Conservation (phyloP, 768 basidiomycete species). For the Gymnopilus junonius region DNA sequence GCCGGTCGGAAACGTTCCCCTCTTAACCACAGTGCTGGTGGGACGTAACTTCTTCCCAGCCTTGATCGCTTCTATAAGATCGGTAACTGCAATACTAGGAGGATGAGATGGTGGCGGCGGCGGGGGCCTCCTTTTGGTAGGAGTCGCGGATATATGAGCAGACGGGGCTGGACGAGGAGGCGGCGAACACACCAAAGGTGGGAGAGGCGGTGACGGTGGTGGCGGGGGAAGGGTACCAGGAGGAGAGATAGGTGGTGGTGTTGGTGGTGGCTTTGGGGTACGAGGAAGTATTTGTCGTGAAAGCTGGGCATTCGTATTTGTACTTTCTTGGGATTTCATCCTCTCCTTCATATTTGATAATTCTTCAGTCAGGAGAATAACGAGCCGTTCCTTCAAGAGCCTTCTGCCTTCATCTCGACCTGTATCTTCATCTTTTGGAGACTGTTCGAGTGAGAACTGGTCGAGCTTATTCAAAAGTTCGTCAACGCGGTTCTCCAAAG, state of each 20-base stretch:
- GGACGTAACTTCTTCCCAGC: conserved; percentile 1
- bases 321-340: neutral
- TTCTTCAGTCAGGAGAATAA: neutral
- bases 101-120: neutral
- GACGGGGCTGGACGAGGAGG: neutral
- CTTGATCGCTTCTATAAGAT: neutral
- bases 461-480: neutral
- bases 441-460: neutral
- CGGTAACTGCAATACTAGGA: neutral
- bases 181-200: neutral
- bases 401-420: neutral
- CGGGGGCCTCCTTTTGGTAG: neutral
- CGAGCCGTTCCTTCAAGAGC: neutral
- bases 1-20: neutral
- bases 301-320: neutral
- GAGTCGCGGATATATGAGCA: neutral
- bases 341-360: neutral
- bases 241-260: neutral
- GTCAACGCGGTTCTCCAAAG: neutral
- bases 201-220: neutral
- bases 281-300: neutral
- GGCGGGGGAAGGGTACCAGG: too few species aligned
- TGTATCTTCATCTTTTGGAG: too few species aligned
- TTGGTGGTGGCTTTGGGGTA: neutral
- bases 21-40: neutral